Percentiles rank a stretch among this genome's conserved stretches.
Evolutionary conservation across 2,329 filamentous ascomycete species (phyloP).

Genomic region (Talaromyces sp.): DNA sequence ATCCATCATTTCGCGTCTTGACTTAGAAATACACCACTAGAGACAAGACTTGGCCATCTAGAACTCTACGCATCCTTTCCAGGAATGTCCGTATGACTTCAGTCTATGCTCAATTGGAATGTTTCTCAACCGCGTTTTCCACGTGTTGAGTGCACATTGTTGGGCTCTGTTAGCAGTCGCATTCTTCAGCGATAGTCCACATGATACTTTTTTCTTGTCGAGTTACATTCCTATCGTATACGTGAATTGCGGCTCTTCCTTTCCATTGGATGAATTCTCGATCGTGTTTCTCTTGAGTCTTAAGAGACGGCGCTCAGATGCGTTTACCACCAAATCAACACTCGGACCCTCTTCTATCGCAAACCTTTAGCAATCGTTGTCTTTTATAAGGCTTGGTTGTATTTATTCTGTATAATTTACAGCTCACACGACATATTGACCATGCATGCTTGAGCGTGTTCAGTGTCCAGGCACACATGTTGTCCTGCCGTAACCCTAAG

Average conservation of each 20-base stretch:
- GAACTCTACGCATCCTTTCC: neutral
- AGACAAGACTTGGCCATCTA: too few relatives aligned
- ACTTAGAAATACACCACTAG: too few relatives aligned
- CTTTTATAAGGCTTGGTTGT: neutral
- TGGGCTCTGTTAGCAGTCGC: neutral
- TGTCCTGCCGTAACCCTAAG: neutral
- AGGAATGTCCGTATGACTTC: neutral
- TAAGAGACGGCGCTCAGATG: neutral
- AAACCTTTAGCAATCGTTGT: neutral
- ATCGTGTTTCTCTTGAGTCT: neutral
- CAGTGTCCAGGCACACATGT: neutral
- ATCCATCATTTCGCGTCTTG: slow-evolving; percentile 9
- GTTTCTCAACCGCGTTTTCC: slow-evolving; percentile 9
- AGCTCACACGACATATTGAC: neutral
- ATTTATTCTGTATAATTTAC: neutral
- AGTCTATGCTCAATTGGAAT: slow-evolving; percentile 2
- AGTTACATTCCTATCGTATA: slow-evolving; percentile 1
- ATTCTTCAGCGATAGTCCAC: neutral
- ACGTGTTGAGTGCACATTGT: neutral
- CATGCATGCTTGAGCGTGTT: neutral
- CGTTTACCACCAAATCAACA: neutral
- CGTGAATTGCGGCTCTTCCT: neutral
- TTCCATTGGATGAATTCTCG: neutral
- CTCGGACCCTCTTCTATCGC: neutral
- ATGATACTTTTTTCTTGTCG: neutral